These are phyloP conservation scores for Didymella sp. DNA, from an alignment of 2,329 filamentous ascomycete species.

Conservation along the genomic window DNA sequence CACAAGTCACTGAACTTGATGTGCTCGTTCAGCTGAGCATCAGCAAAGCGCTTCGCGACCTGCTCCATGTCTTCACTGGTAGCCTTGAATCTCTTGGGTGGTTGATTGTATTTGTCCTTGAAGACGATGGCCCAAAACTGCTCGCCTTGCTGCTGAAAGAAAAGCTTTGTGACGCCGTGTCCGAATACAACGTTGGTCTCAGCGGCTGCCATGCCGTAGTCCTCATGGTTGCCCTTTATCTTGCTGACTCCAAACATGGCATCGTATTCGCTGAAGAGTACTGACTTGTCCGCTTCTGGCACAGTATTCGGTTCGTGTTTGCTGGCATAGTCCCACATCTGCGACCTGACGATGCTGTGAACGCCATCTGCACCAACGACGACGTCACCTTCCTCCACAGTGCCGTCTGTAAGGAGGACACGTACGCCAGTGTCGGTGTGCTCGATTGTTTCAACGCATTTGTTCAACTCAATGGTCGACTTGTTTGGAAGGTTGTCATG, in stretches of 20 bases:
- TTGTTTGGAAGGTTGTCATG: conserved; percentile 32
- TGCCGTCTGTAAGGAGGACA: conserved; percentile 26
- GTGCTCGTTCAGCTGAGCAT: background rate
- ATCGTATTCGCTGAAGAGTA: conserved; percentile 13
- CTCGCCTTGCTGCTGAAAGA: background rate
- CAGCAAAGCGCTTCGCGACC: background rate
- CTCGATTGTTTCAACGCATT: conserved; percentile 25
- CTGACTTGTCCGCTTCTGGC: conserved; percentile 20
- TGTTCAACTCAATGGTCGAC: conserved; percentile 23
- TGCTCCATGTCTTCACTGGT: background rate
- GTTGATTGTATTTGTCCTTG: background rate
- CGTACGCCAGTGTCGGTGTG: conserved; percentile 22
- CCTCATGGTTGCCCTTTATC: conserved; percentile 12
- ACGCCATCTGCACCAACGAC: conserved; percentile 38
- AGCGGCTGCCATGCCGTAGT: conserved; percentile 38
- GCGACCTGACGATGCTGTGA: conserved; percentile 26
- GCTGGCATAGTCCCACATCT: conserved; percentile 35
- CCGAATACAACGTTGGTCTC: conserved; percentile 30
- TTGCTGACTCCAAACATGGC: conserved; percentile 25
- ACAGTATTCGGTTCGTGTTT: conserved; percentile 13
- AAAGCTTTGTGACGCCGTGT: conserved; percentile 34
- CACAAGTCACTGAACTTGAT: background rate
- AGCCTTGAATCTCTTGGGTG: background rate
- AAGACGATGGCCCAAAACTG: background rate
- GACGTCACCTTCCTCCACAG: conserved; percentile 27